Conservation (phyloP, 2,329 filamentous ascomycete genomes). For the Cytospora paraplurivora region DNA sequence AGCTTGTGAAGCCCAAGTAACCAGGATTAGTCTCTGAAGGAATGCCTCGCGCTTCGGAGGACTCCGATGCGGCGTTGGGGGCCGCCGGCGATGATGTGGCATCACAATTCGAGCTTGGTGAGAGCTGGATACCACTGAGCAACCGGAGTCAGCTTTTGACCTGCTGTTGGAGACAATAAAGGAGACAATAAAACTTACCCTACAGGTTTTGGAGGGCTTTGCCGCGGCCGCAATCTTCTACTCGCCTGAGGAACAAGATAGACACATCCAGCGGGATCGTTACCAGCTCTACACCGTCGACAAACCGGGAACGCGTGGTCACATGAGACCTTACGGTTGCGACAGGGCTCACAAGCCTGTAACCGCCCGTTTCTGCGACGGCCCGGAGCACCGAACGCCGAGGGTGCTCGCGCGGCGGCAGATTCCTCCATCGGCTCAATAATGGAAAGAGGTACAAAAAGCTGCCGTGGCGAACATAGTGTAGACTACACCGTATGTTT, state of each 20-base stretch:
- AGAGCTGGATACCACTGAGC: not conserved
- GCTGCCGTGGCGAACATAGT: not conserved
- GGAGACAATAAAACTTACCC: not conserved
- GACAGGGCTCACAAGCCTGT: constrained; percentile 41
- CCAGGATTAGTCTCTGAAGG: constrained; percentile 34
- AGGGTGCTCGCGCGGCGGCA: constrained; percentile 1
- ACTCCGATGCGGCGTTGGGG: constrained; percentile 5
- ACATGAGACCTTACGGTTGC: constrained; percentile 47
- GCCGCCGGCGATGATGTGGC: not conserved
- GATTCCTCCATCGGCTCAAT: constrained; percentile 8
- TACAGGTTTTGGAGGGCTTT: not conserved
- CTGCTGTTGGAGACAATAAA: not conserved
- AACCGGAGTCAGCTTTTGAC: not conserved
- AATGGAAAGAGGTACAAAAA: not conserved
- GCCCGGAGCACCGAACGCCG: constrained; percentile 22
- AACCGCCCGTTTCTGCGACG: constrained; percentile 30
- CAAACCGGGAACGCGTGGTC: constrained; percentile 46
- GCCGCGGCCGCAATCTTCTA: constrained; percentile 28
- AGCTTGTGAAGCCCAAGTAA: constrained; percentile 50
- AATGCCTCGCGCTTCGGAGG: not conserved
- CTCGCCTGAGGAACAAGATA: constrained; percentile 35
- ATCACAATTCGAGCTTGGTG: not conserved
- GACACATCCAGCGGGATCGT: constrained; percentile 39
- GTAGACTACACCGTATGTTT: too few relatives aligned
- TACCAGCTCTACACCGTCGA: constrained; percentile 42